phyloP scores from a whole-genome alignment of 139 green algal genomes.

The Tetradesmus obliquus region DNA sequence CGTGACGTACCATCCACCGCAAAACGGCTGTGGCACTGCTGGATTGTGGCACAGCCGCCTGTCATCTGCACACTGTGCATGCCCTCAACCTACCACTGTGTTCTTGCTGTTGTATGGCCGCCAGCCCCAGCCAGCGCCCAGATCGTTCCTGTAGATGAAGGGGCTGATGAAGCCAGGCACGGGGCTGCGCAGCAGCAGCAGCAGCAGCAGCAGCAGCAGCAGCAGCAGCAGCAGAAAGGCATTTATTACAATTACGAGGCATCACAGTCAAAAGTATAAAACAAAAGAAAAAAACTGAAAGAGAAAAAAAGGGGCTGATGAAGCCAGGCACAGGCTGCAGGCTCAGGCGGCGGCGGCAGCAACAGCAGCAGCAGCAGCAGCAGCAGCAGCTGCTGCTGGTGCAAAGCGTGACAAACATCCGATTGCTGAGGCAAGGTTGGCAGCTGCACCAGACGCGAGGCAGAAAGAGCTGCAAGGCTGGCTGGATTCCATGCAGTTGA shows the following conservation, averaged over 20 bases:
- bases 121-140: conserved; percentile 51
- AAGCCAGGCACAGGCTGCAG: not conserved
- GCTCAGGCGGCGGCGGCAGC: too few relatives aligned
- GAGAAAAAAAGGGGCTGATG: not conserved
- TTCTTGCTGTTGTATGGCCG: conserved; percentile 49
- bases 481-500: too few relatives aligned
- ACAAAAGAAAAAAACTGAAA: not conserved
- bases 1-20: too few relatives aligned
- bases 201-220: not conserved
- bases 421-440: too few relatives aligned
- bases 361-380: too few relatives aligned
- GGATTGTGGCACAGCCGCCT: not conserved
- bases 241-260: too few relatives aligned
- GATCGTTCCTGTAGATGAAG: conserved; percentile 49
- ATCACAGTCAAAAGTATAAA: too few relatives aligned
- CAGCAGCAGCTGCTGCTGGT: too few relatives aligned
- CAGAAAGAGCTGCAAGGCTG: too few relatives aligned
- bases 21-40: too few relatives aligned
- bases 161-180: conserved; percentile 38
- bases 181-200: conserved; percentile 9
- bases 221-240: not conserved
- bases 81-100: not conserved
- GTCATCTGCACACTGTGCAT: not conserved
- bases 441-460: too few relatives aligned
- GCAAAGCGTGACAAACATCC: too few relatives aligned